These are phyloP conservation scores for Acacia melanoxylon DNA, from an alignment of 306 rosid species.

Conservation along the genomic window DNA sequence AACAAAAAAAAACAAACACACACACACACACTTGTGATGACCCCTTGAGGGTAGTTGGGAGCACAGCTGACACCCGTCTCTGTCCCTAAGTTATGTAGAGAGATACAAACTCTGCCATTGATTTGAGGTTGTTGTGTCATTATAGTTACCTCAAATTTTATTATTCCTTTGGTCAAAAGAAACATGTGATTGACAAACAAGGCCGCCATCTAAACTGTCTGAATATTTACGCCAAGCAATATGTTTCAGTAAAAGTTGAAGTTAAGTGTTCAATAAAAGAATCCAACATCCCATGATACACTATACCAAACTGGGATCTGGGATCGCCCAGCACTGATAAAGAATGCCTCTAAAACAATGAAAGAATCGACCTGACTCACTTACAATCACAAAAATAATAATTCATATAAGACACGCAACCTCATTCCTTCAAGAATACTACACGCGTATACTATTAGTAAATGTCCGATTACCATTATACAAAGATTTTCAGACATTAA, in stretches of 20 bases:
- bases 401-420: constrained; percentile 23
- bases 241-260: constrained; percentile 2
- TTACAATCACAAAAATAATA: constrained; percentile 39
- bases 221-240: background rate
- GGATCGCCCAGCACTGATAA: constrained; percentile 18
- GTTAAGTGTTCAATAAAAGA: constrained; percentile 27
- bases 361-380: constrained; percentile 43
- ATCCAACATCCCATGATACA: constrained; percentile 28
- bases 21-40: too few relatives aligned
- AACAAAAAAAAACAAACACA: too few relatives aligned
- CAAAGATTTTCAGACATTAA: constrained; percentile 60
- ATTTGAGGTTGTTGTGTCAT: background rate
- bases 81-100: background rate
- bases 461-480: constrained; percentile 27
- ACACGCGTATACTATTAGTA: constrained; percentile 12
- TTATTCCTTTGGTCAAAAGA: background rate
- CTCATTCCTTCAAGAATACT: constrained; percentile 38
- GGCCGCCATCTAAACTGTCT: background rate
- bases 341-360: constrained; percentile 36
- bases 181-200: background rate
- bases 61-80: too few relatives aligned
- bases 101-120: background rate
- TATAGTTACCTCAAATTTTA: background rate
- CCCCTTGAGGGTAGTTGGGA: too few relatives aligned
- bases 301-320: constrained; percentile 24